phyloP scores from a whole-genome alignment of 1,284 basidiomycete genomes.

The Ganoderma multipileum region DNA sequence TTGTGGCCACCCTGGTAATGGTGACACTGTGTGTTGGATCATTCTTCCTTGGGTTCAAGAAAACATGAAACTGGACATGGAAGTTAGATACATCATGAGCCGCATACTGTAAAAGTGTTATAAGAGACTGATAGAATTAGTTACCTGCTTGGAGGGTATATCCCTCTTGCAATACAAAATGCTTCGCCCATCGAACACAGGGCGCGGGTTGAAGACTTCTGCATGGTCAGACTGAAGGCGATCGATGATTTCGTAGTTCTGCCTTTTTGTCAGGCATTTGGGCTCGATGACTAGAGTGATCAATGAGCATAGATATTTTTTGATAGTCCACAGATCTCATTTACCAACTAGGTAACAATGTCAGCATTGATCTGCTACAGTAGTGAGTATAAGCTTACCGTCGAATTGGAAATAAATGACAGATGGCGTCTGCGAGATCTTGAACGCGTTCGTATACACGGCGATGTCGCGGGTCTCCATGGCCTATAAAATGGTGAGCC shows the following conservation, averaged over 20 bases:
- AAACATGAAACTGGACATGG: slow-evolving; percentile 21
- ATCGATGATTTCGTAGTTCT: slow-evolving; percentile 33
- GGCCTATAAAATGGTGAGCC: neutral
- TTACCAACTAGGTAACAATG: neutral
- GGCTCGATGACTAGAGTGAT: neutral
- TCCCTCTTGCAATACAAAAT: slow-evolving; percentile 26
- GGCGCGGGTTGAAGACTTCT: slow-evolving; percentile 28
- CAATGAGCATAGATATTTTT: neutral
- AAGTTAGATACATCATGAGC: neutral
- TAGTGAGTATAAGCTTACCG: neutral
- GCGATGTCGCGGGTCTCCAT: neutral
- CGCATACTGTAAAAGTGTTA: neutral
- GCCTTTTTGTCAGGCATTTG: slow-evolving; percentile 17
- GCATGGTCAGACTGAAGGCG: slow-evolving; percentile 29
- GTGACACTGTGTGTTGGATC: slow-evolving; percentile 15
- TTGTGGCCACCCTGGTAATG: slow-evolving; percentile 24
- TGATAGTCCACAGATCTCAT: too few relatives aligned
- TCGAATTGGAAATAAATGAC: slow-evolving; percentile 4
- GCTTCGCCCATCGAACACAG: slow-evolving; percentile 34
- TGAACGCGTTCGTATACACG: neutral
- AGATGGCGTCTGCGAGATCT: neutral
- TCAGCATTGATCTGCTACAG: neutral
- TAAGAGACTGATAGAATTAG: neutral
- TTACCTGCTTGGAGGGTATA: neutral
- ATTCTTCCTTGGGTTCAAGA: slow-evolving; percentile 15